Base-by-base conservation (phyloP, 2,329 filamentous ascomycete genomes). In the Esteya vermicola region DNA sequence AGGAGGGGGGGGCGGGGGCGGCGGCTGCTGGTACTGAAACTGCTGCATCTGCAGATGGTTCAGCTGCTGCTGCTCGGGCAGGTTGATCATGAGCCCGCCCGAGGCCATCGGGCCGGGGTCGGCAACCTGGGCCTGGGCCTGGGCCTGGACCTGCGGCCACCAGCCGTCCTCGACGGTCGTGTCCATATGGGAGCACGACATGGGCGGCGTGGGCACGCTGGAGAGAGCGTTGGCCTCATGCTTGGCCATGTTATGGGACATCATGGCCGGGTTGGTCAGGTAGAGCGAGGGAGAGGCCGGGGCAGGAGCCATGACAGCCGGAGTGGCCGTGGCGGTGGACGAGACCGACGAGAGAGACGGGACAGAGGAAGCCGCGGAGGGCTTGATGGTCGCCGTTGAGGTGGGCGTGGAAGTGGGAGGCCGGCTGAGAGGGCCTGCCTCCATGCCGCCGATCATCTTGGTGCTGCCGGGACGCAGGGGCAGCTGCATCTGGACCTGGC, bases 61-160 rank as follows among this genome's bases (percentile, higher is more conserved):
- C 27, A 48, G 47, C 26, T 48, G 48, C 22, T 38, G 37, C n/a
- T 43, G 43, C 18, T 39, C 16, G 16, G 67, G 67, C 66, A 70
- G 68, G 48, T 72, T 65, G 43, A 73, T 68, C 64, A 70, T 67
- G 43, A 72, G 62, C 2, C 65, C 65, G 16, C 47, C 35, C 30
- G 39, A 62, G 43, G 26, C 56, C 56, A 38, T 40, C 36, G 32
- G 20, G n/a, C 26, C 13, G 23, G 14, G 41, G 43, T 22, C n/a
- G 39, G 1, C 9, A 3, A 14, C 19, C 13, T 47, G 39, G 33
- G 27, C 21, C n/a, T 39, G 27, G 21, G 36, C 31, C 22, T 39
- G 31, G 19, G 43, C 40, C 2, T 44, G 25, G 6, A 43, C 41
- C 39, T 44, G 39, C 22, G 41, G 43, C 43, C 47, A 48, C 47